Evolutionary conservation across 1,139 yeast species (phyloP), one percentile per base, ranked within the genome.

Genomic region (Pichia cactophila): DNA sequence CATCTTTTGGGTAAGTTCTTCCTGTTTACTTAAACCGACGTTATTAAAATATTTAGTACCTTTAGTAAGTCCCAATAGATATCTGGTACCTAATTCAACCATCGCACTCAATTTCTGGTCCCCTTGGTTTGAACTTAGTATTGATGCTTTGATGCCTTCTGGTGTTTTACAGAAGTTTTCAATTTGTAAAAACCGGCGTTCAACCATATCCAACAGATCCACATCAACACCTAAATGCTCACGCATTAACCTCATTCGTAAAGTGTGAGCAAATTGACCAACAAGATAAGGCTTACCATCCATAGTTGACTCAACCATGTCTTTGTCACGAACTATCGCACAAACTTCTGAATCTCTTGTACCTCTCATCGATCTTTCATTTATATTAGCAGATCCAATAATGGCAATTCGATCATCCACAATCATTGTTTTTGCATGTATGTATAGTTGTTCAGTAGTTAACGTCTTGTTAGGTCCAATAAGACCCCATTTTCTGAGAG

Each of bases 171-270:
- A 86, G 58, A 75, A 67, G 12, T 70, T 69, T 57, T 83, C 86
- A 53, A 83, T 73, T 56, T 76, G 76, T 43, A 71, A 70, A 58
- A 86, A 85, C 56, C 85, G 73, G 59, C 94, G 74, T 61, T 92
- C 97, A 38, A 89, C 86, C 44, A 85, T 69, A 54, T 92, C 98
- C 41, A 92, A 69, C 29, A 84, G 73, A 66, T 94, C 98, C 44
- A 90, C 92, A 65, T 87, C 92, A 46, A 95, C 83, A 20, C 98
- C 99, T 36, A 94, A 66, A 67, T 94, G 98, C 63, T 94, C 99
- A 56, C 98, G 78, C 98, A 94, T 92, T 45, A 94, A 73, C 54
- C 97, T 75, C 71, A 89, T 78, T 62, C 99, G 75, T 55, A 94
- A 70, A 3, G 94, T 84, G 65, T 89, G 95, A 0, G 97, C 89